Conservation (phyloP, 1,139 yeast genomes). For the Magnusiomyces ingens region DNA sequence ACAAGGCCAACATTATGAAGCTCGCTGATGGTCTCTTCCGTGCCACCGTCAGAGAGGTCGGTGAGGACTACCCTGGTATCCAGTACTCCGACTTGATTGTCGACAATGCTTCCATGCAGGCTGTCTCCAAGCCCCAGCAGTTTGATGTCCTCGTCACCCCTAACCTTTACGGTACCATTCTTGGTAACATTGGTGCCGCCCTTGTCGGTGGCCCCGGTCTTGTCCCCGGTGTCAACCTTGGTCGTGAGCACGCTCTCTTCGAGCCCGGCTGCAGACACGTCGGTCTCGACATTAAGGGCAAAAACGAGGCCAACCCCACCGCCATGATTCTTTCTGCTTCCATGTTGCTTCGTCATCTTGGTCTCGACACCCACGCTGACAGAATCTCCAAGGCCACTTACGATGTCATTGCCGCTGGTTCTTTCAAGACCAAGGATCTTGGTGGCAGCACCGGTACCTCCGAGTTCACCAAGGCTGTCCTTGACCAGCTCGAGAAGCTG, state of each 20-base stretch:
- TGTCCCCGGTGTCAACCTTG: conserved; percentile 97
- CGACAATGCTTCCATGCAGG: conserved; percentile 99
- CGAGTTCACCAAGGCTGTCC: conserved; percentile 84
- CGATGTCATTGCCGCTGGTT: conserved; percentile 83
- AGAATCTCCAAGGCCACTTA: conserved; percentile 83
- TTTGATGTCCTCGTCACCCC: conserved; percentile 97
- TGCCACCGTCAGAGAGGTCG: conserved; percentile 85
- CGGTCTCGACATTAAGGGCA: conserved; percentile 92
- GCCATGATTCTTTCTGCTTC: conserved; percentile 90
- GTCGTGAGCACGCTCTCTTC: conserved; percentile 95
- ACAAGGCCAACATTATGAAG: conserved; percentile 99
- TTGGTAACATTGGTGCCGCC: conserved; percentile 98
- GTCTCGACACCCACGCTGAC: conserved; percentile 77
- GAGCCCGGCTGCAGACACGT: conserved; percentile 99
- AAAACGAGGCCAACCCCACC: conserved; percentile 95
- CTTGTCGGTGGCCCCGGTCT: conserved; percentile 98
- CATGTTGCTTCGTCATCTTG: conserved; percentile 91
- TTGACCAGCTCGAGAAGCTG: conserved; percentile 50
- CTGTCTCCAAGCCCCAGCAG: conserved; percentile 96
- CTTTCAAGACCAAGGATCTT: conserved; percentile 73
- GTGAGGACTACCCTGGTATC: conserved; percentile 82
- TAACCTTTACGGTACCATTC: conserved; percentile 93
- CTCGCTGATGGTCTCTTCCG: conserved; percentile 97
- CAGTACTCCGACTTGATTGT: conserved; percentile 89
- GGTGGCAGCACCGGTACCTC: conserved; percentile 88